Base-by-base conservation (phyloP, 257 asterid genomes). In the Solanum stenotomum region DNA sequence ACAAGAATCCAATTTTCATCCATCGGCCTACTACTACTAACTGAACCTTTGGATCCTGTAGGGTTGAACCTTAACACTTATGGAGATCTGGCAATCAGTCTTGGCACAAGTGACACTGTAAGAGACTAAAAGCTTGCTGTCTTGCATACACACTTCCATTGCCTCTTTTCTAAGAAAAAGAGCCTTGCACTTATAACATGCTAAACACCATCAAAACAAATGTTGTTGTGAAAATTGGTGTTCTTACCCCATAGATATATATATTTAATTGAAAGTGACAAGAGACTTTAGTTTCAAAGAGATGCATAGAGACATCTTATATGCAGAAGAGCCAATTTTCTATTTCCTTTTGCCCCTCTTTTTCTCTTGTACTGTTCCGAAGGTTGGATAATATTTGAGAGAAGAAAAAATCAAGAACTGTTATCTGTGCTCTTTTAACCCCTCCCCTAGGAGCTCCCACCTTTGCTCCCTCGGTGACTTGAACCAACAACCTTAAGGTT, bases 81-180 rank as follows among this genome's bases (percentile, higher is more conserved):
- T 25, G 99, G 98, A 68, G 99, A 97, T 92, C 91, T 97, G 59
- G 99, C 98, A 29, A 93, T 97, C 86, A 96, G 98, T 91, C 96
- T 97, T 88, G 99, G 99, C 87, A 97, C 99, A 85, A 96, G 99
- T 89, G 99, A 96, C 92, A 97, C 99, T 31, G 99, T 96, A 91
- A 93, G 93, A 87, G 27, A 8, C 78, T 70, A 27, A 65, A 87
- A 86, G 72, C 90, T 87, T 20, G 31, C 1, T 85, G n/a, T 85
- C 42, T 74, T 40, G 81, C 34, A 44, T 76, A 27, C 42, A 79
- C 8, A 35, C 35, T 16, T 5, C 31, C 67, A 13, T 46, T 10
- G 59, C 31, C 85, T 63, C n/a, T 33, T 85, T 23, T 59, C 29
- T 52, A 20, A 27, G 27, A 46, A 70, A 23, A 13, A 29, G 65